phyloP scores from a whole-genome alignment of 352 stramenopile genomes.

The Globisporangium rhizosaccharum region DNA sequence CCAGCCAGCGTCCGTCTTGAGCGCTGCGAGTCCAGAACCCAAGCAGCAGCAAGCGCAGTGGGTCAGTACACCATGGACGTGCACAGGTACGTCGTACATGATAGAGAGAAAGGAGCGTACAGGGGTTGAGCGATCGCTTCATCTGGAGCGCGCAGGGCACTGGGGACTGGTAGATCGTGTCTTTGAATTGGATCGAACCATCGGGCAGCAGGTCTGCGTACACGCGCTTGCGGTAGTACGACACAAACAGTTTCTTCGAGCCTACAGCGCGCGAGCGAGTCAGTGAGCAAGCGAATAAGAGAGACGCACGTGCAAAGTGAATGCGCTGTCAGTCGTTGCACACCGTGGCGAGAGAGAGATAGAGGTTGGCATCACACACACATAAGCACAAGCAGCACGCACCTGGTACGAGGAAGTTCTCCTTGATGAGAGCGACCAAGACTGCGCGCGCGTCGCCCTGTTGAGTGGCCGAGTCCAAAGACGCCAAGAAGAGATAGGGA shows the following conservation, averaged over 20 bases:
- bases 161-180: slow-evolving; percentile 68
- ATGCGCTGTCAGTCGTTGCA: neutral
- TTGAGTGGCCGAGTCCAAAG: neutral
- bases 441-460: slow-evolving; percentile 63
- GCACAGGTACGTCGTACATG: neutral
- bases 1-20: slow-evolving; percentile 79
- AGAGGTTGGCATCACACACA: neutral
- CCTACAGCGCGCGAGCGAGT: slow-evolving; percentile 16
- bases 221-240: slow-evolving; percentile 76
- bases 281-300: neutral
- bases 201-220: slow-evolving; percentile 72
- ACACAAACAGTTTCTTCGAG: slow-evolving; percentile 72
- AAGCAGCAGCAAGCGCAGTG: neutral
- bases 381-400: neutral
- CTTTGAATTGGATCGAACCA: slow-evolving; percentile 74
- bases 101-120: slow-evolving; percentile 22
- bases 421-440: slow-evolving; percentile 56
- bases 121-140: slow-evolving; percentile 77
- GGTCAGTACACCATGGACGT: no score
- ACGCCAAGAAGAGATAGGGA: neutral
- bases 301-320: neutral
- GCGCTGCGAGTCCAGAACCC: slow-evolving; percentile 15
- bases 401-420: slow-evolving; percentile 63
- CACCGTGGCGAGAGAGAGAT: neutral
- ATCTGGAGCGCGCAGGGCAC: slow-evolving; percentile 70